Percentiles rank a stretch among this genome's conserved stretches.
These are phyloP conservation scores for Botryosphaeria agaves DNA, from an alignment of 2,329 filamentous ascomycete genomes.

Conservation along the genomic window DNA sequence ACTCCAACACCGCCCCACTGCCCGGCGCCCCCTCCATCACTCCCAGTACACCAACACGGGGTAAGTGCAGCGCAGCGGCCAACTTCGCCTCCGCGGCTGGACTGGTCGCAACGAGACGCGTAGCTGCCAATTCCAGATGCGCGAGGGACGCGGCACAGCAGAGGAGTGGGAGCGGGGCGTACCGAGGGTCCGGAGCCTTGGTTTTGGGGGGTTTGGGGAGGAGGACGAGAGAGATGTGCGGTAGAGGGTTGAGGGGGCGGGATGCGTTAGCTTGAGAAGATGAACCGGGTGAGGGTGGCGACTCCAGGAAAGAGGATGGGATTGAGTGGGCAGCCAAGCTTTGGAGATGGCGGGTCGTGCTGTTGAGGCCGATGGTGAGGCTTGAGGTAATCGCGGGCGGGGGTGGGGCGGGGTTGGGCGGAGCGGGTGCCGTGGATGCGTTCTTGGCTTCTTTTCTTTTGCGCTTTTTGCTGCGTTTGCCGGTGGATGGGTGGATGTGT, in stretches of 20 bases:
- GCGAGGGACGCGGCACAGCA: slow-evolving; percentile 3
- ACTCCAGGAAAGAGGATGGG: background rate
- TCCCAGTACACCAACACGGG: slow-evolving; percentile 4
- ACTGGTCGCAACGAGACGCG: slow-evolving; percentile 5
- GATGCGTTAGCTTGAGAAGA: too few relatives aligned
- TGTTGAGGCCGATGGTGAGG: slow-evolving; percentile 47
- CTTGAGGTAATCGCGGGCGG: slow-evolving; percentile 36
- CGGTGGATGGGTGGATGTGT: slow-evolving; percentile 40
- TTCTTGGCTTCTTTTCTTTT: slow-evolving; percentile 5
- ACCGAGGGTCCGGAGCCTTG: slow-evolving; percentile 4
- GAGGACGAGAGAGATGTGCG: slow-evolving; percentile 5
- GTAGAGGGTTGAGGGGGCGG: too few relatives aligned
- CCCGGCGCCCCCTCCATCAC: slow-evolving; percentile 13
- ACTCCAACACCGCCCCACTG: slow-evolving; percentile 17
- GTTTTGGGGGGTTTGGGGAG: slow-evolving; percentile 25
- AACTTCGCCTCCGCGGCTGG: slow-evolving; percentile 3
- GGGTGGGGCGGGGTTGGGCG: slow-evolving; percentile 11
- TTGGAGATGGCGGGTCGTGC: slow-evolving; percentile 43
- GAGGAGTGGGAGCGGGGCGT: slow-evolving; percentile 5
- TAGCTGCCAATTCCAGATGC: slow-evolving; percentile 1
- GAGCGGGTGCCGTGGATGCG: slow-evolving; percentile 5
- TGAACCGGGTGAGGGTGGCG: slow-evolving; percentile 1
- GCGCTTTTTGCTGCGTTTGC: slow-evolving; percentile 32
- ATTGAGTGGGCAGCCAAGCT: slow-evolving; percentile 14
- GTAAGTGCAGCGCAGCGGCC: slow-evolving; percentile 2